Conservation (phyloP, 2,329 filamentous ascomycete genomes). For the Claviceps sp. region DNA sequence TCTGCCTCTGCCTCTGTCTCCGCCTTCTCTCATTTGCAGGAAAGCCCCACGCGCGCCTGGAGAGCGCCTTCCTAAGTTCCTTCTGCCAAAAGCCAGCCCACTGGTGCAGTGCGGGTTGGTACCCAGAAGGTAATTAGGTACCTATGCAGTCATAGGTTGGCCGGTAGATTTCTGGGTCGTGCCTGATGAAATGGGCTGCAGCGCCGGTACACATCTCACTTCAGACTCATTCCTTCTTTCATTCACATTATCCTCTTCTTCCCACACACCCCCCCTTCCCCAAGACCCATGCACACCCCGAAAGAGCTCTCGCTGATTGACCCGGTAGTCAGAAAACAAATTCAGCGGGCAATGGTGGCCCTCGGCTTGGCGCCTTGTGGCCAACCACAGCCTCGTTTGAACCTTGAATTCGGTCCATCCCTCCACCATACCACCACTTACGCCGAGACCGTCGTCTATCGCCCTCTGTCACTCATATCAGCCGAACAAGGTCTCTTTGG, state of each 20-base stretch:
- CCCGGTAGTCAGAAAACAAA: slow-evolving; percentile 5
- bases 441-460: slow-evolving; percentile 11
- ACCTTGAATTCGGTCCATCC: slow-evolving; percentile 11
- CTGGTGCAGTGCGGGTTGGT: neutral
- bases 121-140: neutral
- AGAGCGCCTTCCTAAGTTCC: slow-evolving; percentile 4
- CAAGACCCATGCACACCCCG: slow-evolving; percentile 3
- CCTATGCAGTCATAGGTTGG: neutral
- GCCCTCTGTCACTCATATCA: slow-evolving; percentile 10
- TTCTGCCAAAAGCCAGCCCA: slow-evolving; percentile 1
- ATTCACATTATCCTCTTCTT: slow-evolving; percentile 1
- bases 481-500: slow-evolving; percentile 9
- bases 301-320: slow-evolving; percentile 5
- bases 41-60: slow-evolving; percentile 1
- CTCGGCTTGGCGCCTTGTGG: slow-evolving; percentile 7
- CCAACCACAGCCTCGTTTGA: slow-evolving; percentile 11
- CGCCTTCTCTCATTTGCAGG: neutral
- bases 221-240: slow-evolving; percentile 7
- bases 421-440: slow-evolving; percentile 8
- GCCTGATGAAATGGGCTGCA: neutral
- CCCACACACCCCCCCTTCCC: neutral
- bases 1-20: neutral
- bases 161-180: neutral
- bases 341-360: slow-evolving; percentile 8
- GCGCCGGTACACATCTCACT: neutral